Base-by-base conservation (phyloP, 1,284 basidiomycete species). In the Filobasidium uniguttulatum region DNA sequence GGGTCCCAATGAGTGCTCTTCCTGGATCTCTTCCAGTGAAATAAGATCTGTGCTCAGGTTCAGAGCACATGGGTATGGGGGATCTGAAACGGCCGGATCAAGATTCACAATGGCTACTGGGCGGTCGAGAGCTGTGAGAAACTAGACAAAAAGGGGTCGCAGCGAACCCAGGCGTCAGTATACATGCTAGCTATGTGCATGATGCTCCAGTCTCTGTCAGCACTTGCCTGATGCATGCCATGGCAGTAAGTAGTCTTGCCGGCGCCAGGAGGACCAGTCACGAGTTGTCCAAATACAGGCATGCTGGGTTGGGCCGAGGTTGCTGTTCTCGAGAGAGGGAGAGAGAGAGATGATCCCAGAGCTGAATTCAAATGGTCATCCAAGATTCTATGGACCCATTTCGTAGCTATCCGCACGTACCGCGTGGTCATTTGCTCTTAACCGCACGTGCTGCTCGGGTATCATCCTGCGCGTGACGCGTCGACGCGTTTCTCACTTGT, bases 171-270 rank as follows among this genome's bases (percentile, higher is more conserved):
- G 37, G 9, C n/a, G n/a, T n/a, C n/a, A n/a, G n/a, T n/a, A n/a
- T n/a, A n/a, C n/a, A n/a, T n/a, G n/a, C n/a, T n/a, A n/a, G n/a
- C n/a, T n/a, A n/a, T n/a, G n/a, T n/a, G n/a, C n/a, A n/a, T n/a
- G n/a, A n/a, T n/a, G n/a, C n/a, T n/a, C n/a, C 17, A 19, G 19
- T 38, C 22, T 9, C 19, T 38, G n/a, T 19, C 19, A 38, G 6
- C 30, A 56, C 63, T 51, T 49, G 70, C 71, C 61, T 93, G 90
- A 61, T 91, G 75, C 73, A 93, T 85, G 41, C 90, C 90, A 62
- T 86, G 79, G 67, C 87, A 90, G 64, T 94, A 94, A 0, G 89
- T 94, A 1, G 87, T 85, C 73, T 94, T 96, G 22, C 90, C 90
- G 34, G 83, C 83, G 8, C 90, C 90, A 17, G 90, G 90, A 15